Percentiles rank a stretch among this genome's conserved stretches.
phyloP scores from a whole-genome alignment of 139 green algal species.

The Chlamydomonas incerta region DNA sequence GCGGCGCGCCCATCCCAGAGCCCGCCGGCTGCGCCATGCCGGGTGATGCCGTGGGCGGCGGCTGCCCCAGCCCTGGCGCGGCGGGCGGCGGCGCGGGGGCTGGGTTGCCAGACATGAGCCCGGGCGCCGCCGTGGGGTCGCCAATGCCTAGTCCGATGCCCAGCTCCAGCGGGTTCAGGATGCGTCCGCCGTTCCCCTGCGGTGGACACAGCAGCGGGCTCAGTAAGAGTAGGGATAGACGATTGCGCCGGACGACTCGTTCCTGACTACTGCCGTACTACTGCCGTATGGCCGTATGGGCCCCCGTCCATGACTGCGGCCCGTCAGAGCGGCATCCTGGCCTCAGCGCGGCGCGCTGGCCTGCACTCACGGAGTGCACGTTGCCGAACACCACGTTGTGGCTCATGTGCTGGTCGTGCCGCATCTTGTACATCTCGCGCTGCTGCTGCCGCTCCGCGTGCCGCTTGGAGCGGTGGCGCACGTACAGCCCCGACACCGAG shows the following conservation, averaged over 20 bases:
- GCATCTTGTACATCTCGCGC: constrained; percentile 10
- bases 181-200: constrained; percentile 16
- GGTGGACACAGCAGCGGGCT: neutral
- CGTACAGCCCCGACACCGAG: neutral
- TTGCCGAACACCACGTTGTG: constrained; percentile 10
- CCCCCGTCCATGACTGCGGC: too few relatives aligned
- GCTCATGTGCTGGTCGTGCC: constrained; percentile 27
- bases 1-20: neutral
- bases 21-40: neutral
- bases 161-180: constrained; percentile 29
- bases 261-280: too few relatives aligned
- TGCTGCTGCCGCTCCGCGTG: constrained; percentile 19
- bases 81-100: too few relatives aligned
- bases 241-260: too few relatives aligned
- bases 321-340: too few relatives aligned
- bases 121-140: neutral
- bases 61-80: neutral
- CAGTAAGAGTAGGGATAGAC: too few relatives aligned
- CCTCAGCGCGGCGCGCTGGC: too few relatives aligned
- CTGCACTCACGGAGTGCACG: constrained; percentile 3
- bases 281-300: too few relatives aligned
- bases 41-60: too few relatives aligned
- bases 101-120: too few relatives aligned
- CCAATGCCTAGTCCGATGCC: neutral
- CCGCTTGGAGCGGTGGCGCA: constrained; percentile 8